Conservation (phyloP, 1,284 basidiomycete species). For the Lentinula novae-zelandiae region DNA sequence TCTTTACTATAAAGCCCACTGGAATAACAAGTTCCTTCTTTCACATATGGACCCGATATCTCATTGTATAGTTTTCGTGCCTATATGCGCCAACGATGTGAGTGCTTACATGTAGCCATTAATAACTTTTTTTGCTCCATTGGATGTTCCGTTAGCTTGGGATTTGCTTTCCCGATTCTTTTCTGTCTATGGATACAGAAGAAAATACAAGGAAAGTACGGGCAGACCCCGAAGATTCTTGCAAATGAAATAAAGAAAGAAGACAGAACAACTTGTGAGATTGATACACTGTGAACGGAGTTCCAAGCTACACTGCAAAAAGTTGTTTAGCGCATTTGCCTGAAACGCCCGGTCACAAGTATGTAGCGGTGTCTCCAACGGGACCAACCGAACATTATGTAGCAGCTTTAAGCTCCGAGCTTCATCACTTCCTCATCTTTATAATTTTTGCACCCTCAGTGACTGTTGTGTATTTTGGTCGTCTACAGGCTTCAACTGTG, state of each 20-base stretch:
- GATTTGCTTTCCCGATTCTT: not conserved
- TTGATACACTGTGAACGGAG: not conserved
- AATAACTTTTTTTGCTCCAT: not conserved
- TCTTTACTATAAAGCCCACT: constrained; percentile 16
- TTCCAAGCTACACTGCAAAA: not conserved
- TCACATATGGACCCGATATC: not conserved
- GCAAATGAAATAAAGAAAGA: not conserved
- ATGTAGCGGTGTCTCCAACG: too few species aligned
- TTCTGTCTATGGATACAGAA: not conserved
- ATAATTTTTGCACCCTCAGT: too few species aligned
- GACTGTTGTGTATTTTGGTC: too few species aligned
- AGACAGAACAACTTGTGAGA: not conserved
- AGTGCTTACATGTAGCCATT: not conserved
- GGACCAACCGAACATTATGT: too few species aligned
- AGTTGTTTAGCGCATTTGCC: too few species aligned
- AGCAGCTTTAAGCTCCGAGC: too few species aligned
- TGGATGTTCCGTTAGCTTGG: not conserved
- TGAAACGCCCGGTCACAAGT: too few species aligned
- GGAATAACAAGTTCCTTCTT: not conserved
- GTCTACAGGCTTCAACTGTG: too few species aligned
- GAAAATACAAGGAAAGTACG: not conserved
- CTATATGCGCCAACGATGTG: not conserved
- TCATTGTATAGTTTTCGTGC: not conserved
- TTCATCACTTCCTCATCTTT: too few species aligned
- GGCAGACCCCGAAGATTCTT: not conserved